These are phyloP conservation scores for Circinella umbellata DNA, from an alignment of 371 early-diverging fungal species.

Conservation along the genomic window DNA sequence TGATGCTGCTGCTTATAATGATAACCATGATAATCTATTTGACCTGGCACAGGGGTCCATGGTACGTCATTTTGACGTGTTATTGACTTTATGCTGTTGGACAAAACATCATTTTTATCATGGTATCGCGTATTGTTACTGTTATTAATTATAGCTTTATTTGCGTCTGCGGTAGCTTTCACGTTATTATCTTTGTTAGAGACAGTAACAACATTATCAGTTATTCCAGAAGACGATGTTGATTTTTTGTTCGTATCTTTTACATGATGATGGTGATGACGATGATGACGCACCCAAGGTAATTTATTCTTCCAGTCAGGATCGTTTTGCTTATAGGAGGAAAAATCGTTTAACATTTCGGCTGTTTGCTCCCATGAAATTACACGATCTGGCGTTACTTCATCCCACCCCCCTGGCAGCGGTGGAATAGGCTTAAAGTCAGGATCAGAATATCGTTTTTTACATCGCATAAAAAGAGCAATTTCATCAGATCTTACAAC, in stretches of 20 bases:
- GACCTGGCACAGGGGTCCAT: not conserved
- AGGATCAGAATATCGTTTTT: slow-evolving; percentile 21
- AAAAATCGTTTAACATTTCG: slow-evolving; percentile 16
- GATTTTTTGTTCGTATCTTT: not conserved
- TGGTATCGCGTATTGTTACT: not conserved
- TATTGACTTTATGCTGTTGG: not conserved
- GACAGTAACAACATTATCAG: too few relatives aligned
- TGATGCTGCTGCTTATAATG: too few relatives aligned
- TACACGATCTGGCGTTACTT: slow-evolving; percentile 31
- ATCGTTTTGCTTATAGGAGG: slow-evolving; percentile 17
- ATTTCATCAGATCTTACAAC: slow-evolving; percentile 27
- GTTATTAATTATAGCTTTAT: too few relatives aligned
- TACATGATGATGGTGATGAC: slow-evolving; percentile 1
- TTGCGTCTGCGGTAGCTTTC: too few relatives aligned
- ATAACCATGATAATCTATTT: not conserved
- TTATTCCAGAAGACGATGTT: too few relatives aligned
- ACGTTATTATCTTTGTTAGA: too few relatives aligned
- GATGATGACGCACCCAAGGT: slow-evolving; percentile 16
- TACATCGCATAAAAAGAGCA: slow-evolving; percentile 35
- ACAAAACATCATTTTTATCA: not conserved
- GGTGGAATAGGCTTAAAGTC: slow-evolving; percentile 31
- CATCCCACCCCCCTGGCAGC: slow-evolving; percentile 31
- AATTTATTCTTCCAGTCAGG: slow-evolving; percentile 9
- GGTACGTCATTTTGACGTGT: not conserved
- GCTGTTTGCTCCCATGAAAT: slow-evolving; percentile 27